Evolutionary conservation across 345 rosid species (phyloP), one percentile per base, ranked within the genome.

Genomic region (Populus davidiana): DNA sequence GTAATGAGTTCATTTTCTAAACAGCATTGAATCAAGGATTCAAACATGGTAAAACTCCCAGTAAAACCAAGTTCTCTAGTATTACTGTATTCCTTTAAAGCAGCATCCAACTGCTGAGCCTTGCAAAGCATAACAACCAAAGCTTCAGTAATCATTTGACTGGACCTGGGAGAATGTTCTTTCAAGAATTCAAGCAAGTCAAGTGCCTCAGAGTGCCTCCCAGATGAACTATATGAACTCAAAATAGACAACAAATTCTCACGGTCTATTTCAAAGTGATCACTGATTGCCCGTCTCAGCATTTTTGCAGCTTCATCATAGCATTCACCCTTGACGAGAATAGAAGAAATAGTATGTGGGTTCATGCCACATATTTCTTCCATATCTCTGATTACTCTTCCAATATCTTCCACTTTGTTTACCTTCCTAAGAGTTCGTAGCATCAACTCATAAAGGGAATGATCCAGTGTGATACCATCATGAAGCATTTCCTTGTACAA

Each of bases 321-420:
- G 84, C 98, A 95, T 81, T 90, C 92, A 5, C 91, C 91, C 86
- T 85, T 91, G 83, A 91, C 93, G 80, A 95, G 99, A 83, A 88
- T 82, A 43, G 91, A 93, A 72, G 91, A 87, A 76, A 92, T 83
- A 67, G 84, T 71, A 71, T 90, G 87, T 17, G 89, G 90, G 70
- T 85, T 86, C 92, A 95, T 85, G 74, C 83, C 87, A 81, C 86
- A 85, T 62, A 89, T 67, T 83, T 85, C 89, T 82, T 87, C 85
- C 96, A 95, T 88, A 85, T 93, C 96, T 77, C 87, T 85, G 69
- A 91, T 83, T 78, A 93, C 70, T 79, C 88, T 89, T 76, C 83
- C 79, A 59, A 93, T 87, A 75, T 86, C 89, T n/a, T 89, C 92
- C 77, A 73, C 69, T 83, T 89, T 77, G 50, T 84, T 90, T 75